Evolutionary conservation across 768 basidiomycete genomes (phyloP).

Genomic region (Termitomyces sp.): DNA sequence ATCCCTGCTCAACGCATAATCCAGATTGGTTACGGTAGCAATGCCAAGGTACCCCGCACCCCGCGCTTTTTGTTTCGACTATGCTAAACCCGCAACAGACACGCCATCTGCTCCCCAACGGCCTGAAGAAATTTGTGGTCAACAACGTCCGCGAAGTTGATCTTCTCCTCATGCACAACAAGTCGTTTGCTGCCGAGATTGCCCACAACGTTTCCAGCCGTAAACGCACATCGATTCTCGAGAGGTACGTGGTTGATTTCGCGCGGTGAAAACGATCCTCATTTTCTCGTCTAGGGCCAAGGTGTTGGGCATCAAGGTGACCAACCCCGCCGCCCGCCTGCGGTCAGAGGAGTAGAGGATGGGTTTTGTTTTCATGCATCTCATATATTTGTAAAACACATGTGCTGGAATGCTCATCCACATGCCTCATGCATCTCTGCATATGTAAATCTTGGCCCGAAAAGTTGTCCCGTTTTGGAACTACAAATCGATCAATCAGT

Average conservation of each 20-base stretch:
- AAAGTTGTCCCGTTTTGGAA: slow-evolving; percentile 6
- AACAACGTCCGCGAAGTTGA: slow-evolving; percentile 92
- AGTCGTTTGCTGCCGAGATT: slow-evolving; percentile 91
- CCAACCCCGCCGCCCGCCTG: slow-evolving; percentile 87
- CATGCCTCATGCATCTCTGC: slow-evolving; percentile 26
- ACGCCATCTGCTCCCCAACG: slow-evolving; percentile 92
- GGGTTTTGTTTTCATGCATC: slow-evolving; percentile 31
- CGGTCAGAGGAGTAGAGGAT: slow-evolving; percentile 85
- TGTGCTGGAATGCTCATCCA: slow-evolving; percentile 49
- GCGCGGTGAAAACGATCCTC: not conserved
- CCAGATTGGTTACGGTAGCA: slow-evolving; percentile 85
- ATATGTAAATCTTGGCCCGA: not conserved
- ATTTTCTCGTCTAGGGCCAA: slow-evolving; percentile 53
- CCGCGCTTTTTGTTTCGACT: slow-evolving; percentile 41
- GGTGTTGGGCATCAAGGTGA: slow-evolving; percentile 86
- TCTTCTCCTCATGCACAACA: slow-evolving; percentile 97
- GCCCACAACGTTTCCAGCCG: slow-evolving; percentile 95
- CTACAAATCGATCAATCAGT: not conserved
- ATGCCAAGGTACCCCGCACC: slow-evolving; percentile 56
- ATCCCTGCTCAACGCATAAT: not conserved
- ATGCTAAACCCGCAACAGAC: slow-evolving; percentile 42
- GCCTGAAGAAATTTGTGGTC: slow-evolving; percentile 93
- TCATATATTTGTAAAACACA: slow-evolving; percentile 44
- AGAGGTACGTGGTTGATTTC: slow-evolving; percentile 50
- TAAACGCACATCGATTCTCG: slow-evolving; percentile 87